Evolutionary conservation across 257 asterid species (phyloP), one percentile per base, ranked within the genome.

Genomic region (Handroanthus guayacan): DNA sequence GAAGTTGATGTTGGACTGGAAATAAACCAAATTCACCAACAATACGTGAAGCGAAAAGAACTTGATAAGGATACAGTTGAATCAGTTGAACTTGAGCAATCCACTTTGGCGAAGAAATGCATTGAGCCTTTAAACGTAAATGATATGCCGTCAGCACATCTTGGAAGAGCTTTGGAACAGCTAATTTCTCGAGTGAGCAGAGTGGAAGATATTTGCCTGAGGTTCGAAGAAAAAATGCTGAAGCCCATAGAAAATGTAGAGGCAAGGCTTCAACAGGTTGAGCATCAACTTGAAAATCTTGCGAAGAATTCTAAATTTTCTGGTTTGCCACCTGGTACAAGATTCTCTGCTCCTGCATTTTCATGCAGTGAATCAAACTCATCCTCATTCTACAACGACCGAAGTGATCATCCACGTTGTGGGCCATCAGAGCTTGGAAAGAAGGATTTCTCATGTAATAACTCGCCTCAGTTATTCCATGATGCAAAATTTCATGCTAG

Each of bases 141-240:
- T 78, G 71, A 74, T 72, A 43, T 70, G 69, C 85, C 80, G 3
- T 75, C 76, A 13, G 82, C 64, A 36, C 82, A 75, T 51, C 80
- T 90, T 73, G 96, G 89, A 82, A 84, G 79, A 71, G 77, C 90
- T 67, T 71, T 95, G 85, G 97, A 88, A 71, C 97, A 85, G 79
- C 89, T 93, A 55, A 78, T 88, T 79, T 83, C 89, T 78, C 90
- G 97, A 72, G 85, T 91, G 71, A 85, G 86, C 82, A 84, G 85
- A 82, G 87, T 95, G 71, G 98, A 95, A 84, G 96, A 91, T 84
- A 80, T 85, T 75, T 92, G 88, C 85, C 83, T 87, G 87, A 90
- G 96, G 80, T 90, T 95, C 54, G 99, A 95, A 84, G 96, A 89
- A 82, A 89, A 86, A 82, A 74, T 95, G 89, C 78, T 93, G 86